Evolutionary conservation across 805 yeast species (phyloP), one percentile per base, ranked within the genome.

Genomic region (Pichia membranifaciens): DNA sequence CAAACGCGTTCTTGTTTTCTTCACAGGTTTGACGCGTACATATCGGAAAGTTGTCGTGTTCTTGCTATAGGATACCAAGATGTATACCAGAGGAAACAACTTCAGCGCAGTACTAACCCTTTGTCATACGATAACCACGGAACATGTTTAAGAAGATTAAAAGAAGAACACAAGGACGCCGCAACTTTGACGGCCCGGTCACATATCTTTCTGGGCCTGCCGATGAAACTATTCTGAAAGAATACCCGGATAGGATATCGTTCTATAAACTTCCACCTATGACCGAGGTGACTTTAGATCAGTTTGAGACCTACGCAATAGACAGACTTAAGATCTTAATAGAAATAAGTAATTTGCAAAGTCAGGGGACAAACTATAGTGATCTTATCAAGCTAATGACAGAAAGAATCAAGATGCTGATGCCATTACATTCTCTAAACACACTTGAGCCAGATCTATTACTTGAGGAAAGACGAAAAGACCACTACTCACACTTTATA

Each of bases 251-350:
- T 33, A 72, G 95, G 43, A 69, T 93, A 43, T 80, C 87, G 18
- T 79, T 91, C 58, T 93, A 93, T 66, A 76, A 71, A 22, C 53
- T 69, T 5, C 93, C 96, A 10, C 98, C 98, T 0, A 67, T 74
- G 29, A 81, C 82, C 13, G 98, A 93, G 65, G 82, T 93, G 57
- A 87, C 97, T 0, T 66, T 93, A 16, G 97, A 90, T 53, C 87
- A 93, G 58, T 93, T 93, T 65, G 99, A 93, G 67, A 73, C 75
- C 4, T 93, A 97, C 96, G 98, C 98, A 4, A 83, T 93, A 46
- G 98, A 91, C 59, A 70, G 99, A 50, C 72, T 91, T 52, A 81
- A 84, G 59, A 78, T 93, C 8, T 71, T 93, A 49, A 76, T 89
- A 46, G 96, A 88, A 60, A 82, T 93, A 43, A 97, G 91, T 58